Percentiles rank a stretch among this genome's conserved stretches.
Evolutionary conservation across 352 stramenopile genomes (phyloP).

Genomic region (Phytophthora pini): DNA sequence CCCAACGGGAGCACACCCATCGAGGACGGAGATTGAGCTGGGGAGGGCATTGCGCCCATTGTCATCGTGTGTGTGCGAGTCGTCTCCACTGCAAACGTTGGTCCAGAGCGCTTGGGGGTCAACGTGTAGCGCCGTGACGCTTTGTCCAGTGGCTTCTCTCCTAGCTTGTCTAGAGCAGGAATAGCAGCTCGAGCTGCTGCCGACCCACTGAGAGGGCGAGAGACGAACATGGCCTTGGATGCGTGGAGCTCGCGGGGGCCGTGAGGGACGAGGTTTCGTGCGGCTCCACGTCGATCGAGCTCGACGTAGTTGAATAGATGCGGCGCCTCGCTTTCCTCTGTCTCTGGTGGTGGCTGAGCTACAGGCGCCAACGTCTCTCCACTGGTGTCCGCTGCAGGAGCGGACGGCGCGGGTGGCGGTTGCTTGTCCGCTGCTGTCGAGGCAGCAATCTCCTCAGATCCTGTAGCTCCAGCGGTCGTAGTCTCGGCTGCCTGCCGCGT

Average conservation of each 20-base stretch:
- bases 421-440: constrained; percentile 14
- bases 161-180: constrained; percentile 24
- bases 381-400: constrained; percentile 7
- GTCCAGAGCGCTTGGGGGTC: constrained; percentile 35
- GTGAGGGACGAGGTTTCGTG: constrained; percentile 42
- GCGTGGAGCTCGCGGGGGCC: constrained; percentile 67
- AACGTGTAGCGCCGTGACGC: constrained; percentile 44
- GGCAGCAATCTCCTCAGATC: not conserved
- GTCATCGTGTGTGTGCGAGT: constrained; percentile 41
- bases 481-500: constrained; percentile 14
- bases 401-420: constrained; percentile 5
- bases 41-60: constrained; percentile 42
- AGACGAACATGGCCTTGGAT: constrained; percentile 76
- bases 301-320: constrained; percentile 76
- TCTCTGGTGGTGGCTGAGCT: constrained; percentile 6
- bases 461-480: not conserved
- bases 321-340: constrained; percentile 32
- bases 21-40: constrained; percentile 34
- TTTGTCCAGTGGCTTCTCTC: constrained; percentile 28
- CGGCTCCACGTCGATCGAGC: constrained; percentile 45
- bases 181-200: constrained; percentile 20
- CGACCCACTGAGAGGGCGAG: constrained; percentile 45
- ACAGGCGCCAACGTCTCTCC: constrained; percentile 5
- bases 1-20: constrained; percentile 27
- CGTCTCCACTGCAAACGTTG: constrained; percentile 43